Percentiles rank a stretch among this genome's conserved stretches.
Evolutionary conservation across 768 basidiomycete genomes (phyloP).

Genomic region (Mycena amicta): DNA sequence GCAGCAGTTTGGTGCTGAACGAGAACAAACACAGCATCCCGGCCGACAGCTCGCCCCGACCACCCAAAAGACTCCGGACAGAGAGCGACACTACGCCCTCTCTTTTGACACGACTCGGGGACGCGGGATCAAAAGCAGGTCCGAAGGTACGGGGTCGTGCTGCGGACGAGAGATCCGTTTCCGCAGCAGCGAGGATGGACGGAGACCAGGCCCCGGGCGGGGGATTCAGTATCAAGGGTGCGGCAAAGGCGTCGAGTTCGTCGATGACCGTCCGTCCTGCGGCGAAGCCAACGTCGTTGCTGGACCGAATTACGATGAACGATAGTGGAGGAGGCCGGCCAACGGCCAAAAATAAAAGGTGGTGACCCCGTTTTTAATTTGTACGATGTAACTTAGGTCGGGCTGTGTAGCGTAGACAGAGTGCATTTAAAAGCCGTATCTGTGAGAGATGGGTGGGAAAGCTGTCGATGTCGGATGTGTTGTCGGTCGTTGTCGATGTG

Average conservation of each 20-base stretch:
- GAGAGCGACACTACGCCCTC: conserved; percentile 35
- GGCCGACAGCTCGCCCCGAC: conserved; percentile 34
- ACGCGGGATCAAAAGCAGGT: conserved; percentile 4
- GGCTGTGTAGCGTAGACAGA: no score
- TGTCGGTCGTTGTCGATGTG: no score
- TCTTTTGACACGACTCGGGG: conserved; percentile 45
- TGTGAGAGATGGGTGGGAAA: no score
- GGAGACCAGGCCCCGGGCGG: conserved; percentile 38
- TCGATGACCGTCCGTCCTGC: conserved; percentile 11
- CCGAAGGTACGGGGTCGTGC: conserved; percentile 14
- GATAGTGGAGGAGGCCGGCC: conserved; percentile 4
- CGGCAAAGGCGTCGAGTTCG: conserved; percentile 36
- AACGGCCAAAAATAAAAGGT: not conserved
- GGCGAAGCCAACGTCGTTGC: conserved; percentile 14
- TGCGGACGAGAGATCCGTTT: conserved; percentile 6
- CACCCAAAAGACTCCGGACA: conserved; percentile 36
- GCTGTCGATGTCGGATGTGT: no score
- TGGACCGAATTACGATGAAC: conserved; percentile 13
- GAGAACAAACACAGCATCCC: conserved; percentile 20
- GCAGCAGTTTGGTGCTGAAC: not conserved
- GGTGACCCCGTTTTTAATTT: no score
- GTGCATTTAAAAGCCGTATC: no score
- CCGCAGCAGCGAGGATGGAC: conserved; percentile 19
- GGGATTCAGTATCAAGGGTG: conserved; percentile 60
- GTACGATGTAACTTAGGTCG: no score